A percentile compares a stretch with the other conserved stretches of the same genome.
These are phyloP conservation scores for Solanum virginianum DNA, from an alignment of 257 asterid species.

Conservation along the genomic window DNA sequence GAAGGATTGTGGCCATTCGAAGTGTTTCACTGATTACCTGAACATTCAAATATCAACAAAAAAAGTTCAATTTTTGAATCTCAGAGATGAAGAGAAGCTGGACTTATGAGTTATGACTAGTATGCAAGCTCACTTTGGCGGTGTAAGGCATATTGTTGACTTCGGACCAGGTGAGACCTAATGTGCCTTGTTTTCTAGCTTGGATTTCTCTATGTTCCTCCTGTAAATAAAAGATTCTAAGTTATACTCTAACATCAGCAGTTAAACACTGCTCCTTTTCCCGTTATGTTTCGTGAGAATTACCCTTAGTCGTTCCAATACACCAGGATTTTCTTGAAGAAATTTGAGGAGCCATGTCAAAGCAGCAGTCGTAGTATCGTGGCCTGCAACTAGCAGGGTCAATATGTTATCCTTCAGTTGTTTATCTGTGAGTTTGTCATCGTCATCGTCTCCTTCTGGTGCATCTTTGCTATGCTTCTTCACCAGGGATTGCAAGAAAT, in stretches of 20 bases:
- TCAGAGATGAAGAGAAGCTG: background rate
- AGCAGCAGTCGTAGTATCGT: constrained; percentile 85
- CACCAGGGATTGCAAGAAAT: constrained; percentile 59
- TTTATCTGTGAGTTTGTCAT: constrained; percentile 62
- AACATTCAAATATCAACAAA: background rate
- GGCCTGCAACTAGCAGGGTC: constrained; percentile 77
- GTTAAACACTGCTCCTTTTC: background rate
- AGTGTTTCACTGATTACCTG: constrained; percentile 74
- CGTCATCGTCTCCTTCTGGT: constrained; percentile 35
- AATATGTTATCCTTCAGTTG: constrained; percentile 77
- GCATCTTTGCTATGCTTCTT: constrained; percentile 41
- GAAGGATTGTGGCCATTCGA: constrained; percentile 73
- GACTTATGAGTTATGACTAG: background rate
- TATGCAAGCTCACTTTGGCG: constrained; percentile 33
- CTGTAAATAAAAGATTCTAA: constrained; percentile 17
- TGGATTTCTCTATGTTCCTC: constrained; percentile 59
- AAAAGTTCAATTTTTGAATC: background rate
- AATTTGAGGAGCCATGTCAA: constrained; percentile 71
- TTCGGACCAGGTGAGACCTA: constrained; percentile 72
- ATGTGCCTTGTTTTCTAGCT: constrained; percentile 28
- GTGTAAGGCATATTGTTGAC: constrained; percentile 75
- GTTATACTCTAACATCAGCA: background rate
- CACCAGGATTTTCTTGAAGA: constrained; percentile 61
- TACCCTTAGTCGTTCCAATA: constrained; percentile 59
- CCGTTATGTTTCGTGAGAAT: background rate